A percentile compares a stretch with the other conserved stretches of the same genome.
Evolutionary conservation across 371 early-diverging fungal species (phyloP).

Genomic region (Syncephalastrum sp.): DNA sequence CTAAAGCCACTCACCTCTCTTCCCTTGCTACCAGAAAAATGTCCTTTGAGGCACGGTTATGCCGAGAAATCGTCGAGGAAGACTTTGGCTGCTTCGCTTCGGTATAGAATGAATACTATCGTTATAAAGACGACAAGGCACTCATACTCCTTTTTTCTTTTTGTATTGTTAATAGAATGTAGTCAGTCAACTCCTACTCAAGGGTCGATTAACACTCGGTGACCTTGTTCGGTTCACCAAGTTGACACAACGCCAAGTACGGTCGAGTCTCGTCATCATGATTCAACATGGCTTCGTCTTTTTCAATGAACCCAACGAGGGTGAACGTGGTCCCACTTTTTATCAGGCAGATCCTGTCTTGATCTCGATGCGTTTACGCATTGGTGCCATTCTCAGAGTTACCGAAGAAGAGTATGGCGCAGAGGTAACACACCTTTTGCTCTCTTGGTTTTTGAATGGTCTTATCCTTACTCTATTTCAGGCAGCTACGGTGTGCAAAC

Average conservation of each 20-base stretch:
- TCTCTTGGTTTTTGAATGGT: conserved; percentile 10
- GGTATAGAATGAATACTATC: conserved; percentile 15
- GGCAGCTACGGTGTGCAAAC: conserved; percentile 29
- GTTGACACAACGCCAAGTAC: conserved; percentile 32
- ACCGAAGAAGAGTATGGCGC: conserved; percentile 64
- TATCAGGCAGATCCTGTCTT: conserved; percentile 58
- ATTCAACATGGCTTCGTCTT: conserved; percentile 42
- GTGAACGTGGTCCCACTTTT: conserved; percentile 58
- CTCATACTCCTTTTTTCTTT: background rate
- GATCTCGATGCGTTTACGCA: conserved; percentile 65
- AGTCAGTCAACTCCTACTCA: conserved; percentile 34
- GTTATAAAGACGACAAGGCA: too few relatives aligned
- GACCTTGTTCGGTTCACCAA: conserved; percentile 41
- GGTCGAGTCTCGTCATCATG: conserved; percentile 38
- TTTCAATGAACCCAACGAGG: conserved; percentile 61
- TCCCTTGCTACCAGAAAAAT: conserved; percentile 13
- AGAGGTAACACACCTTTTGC: conserved; percentile 47
- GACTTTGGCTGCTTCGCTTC: conserved; percentile 47
- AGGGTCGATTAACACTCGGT: conserved; percentile 42
- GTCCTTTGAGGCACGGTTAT: conserved; percentile 43
- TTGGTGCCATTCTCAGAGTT: conserved; percentile 63
- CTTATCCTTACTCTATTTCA: background rate
- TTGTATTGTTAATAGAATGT: conserved; percentile 28
- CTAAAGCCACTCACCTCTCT: too few relatives aligned
- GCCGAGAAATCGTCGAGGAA: conserved; percentile 45